Conservation (phyloP, 148 eudicot genomes). For the Chenopodium quinoa region DNA sequence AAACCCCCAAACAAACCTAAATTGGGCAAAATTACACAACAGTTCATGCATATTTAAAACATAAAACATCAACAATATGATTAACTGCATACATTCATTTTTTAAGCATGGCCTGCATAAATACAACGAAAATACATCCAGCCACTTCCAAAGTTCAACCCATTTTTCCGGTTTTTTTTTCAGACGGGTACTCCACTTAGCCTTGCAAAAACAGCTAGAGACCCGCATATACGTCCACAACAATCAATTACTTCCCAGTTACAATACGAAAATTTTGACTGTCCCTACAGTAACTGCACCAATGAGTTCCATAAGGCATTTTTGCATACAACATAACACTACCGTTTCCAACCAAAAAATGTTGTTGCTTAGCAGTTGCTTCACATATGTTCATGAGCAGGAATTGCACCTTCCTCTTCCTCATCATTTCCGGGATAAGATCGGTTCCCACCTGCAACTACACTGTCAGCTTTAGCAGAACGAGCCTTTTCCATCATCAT, state of each 20-base stretch:
- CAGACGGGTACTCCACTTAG: not conserved
- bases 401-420: slow-evolving; percentile 22
- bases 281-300: not conserved
- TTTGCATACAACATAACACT: not conserved
- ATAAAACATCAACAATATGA: no score
- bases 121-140: not conserved
- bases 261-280: not conserved
- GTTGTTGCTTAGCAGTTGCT: not conserved
- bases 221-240: not conserved
- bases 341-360: not conserved
- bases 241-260: not conserved
- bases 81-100: no score
- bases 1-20: no score
- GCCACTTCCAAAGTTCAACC: not conserved
- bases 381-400: not conserved
- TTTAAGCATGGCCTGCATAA: not conserved
- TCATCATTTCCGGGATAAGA: not conserved
- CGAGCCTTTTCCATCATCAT: slow-evolving; percentile 55
- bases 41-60: no score
- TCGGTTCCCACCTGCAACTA: not conserved
- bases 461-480: not conserved
- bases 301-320: not conserved
- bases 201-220: not conserved
- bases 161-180: no score
- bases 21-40: no score